These are phyloP conservation scores for Thymus mandschuricus DNA, from an alignment of 257 asterid genomes.

Conservation along the genomic window DNA sequence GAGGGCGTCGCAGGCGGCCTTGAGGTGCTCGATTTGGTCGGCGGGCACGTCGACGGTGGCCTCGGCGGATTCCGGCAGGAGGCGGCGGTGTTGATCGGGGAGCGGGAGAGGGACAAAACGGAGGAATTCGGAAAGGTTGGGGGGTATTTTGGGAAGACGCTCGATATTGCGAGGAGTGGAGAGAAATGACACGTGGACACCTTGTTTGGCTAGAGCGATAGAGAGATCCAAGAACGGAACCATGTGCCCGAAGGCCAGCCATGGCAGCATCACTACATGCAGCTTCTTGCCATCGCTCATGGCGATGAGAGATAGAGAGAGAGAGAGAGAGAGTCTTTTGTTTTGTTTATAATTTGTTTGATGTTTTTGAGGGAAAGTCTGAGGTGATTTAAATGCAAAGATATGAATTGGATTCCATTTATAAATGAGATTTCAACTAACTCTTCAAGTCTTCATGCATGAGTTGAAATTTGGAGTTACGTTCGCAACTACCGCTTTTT, in stretches of 20 bases:
- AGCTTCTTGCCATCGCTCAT: neutral
- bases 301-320: neutral
- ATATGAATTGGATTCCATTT: too few species aligned
- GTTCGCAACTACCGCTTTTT: too few species aligned
- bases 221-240: constrained; percentile 41
- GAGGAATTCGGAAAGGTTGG: neutral
- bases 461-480: too few species aligned
- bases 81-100: neutral
- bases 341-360: too few species aligned
- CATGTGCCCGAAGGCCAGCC: constrained; percentile 25
- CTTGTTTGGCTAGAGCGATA: constrained; percentile 37
- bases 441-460: too few species aligned
- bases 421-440: too few species aligned
- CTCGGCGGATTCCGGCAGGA: neutral
- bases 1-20: constrained; percentile 3
- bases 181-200: constrained; percentile 36
- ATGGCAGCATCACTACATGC: constrained; percentile 5
- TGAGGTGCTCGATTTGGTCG: neutral
- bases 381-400: too few species aligned
- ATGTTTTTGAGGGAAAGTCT: too few species aligned
- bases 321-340: neutral
- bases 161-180: constrained; percentile 37
- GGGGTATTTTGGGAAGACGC: constrained; percentile 33
- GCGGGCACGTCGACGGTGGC: neutral
- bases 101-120: neutral